Evolutionary conservation across 306 rosid genomes (phyloP), one percentile per base, ranked within the genome.

Genomic region (Cyamopsis tetragonoloba): DNA sequence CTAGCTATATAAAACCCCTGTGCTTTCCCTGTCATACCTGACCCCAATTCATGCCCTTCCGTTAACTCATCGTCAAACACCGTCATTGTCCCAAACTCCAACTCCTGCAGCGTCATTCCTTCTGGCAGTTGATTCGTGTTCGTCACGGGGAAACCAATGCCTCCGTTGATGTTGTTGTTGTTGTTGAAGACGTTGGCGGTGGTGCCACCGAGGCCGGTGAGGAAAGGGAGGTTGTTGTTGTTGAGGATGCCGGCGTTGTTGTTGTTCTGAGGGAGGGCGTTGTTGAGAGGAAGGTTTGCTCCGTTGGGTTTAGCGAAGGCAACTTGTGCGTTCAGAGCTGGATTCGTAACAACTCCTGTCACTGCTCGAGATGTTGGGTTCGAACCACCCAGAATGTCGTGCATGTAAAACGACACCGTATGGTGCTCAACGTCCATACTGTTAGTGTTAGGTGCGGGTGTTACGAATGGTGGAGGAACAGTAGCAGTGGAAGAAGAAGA

Each of bases 281-380:
- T 84, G 61, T 82, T 78, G 1, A 89, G 71, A 9, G 87, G 84
- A 61, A 89, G 7, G 67, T 77, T 84, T 22, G 98, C 98, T 0
- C 98, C 96, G 3, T 85, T 89, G 3, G 98, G 96, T 81, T 92
- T 91, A 7, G 98, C 88, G 7, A 89, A 92, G 3, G 98, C 95
- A 7, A 91, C 88, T 68, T 87, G 87, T 0, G 96, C 96, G 2
- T 82, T 85, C 47, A 85, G 81, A 0, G 95, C 90, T 0, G 98
- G 95, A 66, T 89, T 89, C 23, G 86, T 65, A 1, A 87, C 96
- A 0, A 86, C 81, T 4, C 96, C 95, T 0, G 95, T 87, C n/a
- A 87, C 82, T 0, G 96, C 95, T 67, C 79, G 62, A 0, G 98
- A 89, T 0, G 96, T 63, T 5, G 96, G 96, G 68, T 84, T 92